Base-by-base conservation (phyloP, 306 rosid species). In the Gastrolobium bilobum region DNA sequence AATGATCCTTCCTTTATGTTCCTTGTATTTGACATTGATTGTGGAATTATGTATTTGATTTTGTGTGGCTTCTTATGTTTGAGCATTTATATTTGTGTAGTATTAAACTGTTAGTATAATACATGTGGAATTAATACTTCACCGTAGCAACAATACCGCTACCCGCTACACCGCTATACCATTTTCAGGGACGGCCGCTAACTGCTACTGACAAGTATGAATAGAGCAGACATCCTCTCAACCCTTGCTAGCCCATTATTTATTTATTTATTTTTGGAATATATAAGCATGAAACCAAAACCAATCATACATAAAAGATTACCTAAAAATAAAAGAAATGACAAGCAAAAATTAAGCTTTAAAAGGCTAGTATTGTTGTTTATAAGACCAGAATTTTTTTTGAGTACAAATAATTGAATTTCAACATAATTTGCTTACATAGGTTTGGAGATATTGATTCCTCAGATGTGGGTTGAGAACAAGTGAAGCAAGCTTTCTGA, bases 401-500 rank as follows among this genome's bases (percentile, higher is more conserved):
- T 81, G 44, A 62, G 68, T 3, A 33, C 5, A 38, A 44, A 70
- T 57, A 82, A 44, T 13, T 50, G 68, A 57, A 77, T 69, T 74
- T 48, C 65, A 48, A 67, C 40, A 42, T 30, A 35, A n/a, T 66
- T 81, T 38, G 76, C 99, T 91, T 82, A 96, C 99, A 87, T 71
- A 96, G 90, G 84, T 96, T 96, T 76, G 90, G 99, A 77, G 97
- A 89, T 73, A 93, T 76, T 46, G 89, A 93, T 48, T 90, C 97
- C 84, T 91, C 99, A 8, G 94, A 78, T 62, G 87, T 72, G 35
- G 97, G 84, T 66, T 87, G 96, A 82, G 96, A 91, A 87, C 99
- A 96, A 26, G 90, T 76, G 83, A 68, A 91, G 87, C 99, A 96
- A 68, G 88, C 86, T 90, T 91, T 96, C 99, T 96, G 98, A 77